phyloP scores from a whole-genome alignment of 2,329 filamentous ascomycete species.

The Coniochaeta sp. region DNA sequence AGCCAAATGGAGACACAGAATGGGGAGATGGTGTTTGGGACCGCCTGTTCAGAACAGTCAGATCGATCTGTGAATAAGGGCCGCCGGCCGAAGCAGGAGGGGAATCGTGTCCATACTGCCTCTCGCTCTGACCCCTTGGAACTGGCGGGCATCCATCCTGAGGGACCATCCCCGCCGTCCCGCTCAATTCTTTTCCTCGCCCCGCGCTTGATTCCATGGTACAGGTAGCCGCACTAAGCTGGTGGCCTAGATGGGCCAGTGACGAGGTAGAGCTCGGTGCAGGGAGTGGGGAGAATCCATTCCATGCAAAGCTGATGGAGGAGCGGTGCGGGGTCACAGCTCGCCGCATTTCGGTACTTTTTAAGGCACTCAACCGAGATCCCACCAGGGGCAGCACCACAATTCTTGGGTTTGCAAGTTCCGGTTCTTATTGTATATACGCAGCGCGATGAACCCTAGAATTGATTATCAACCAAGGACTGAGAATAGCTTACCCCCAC shows the following conservation, averaged over 20 bases:
- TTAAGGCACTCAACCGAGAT: not conserved
- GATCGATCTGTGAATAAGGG: not conserved
- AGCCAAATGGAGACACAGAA: not conserved
- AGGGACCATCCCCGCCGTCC: not conserved
- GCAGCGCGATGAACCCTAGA: no score
- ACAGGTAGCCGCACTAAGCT: not conserved
- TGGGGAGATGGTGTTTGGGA: not conserved
- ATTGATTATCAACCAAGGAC: no score
- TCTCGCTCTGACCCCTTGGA: not conserved
- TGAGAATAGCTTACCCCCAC: no score
- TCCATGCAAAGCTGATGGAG: not conserved
- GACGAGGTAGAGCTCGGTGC: not conserved
- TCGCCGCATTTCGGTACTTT: not conserved
- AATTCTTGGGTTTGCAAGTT: not conserved
- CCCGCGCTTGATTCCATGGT: not conserved
- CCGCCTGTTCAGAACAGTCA: not conserved
- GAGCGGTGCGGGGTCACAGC: not conserved
- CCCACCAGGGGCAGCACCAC: not conserved
- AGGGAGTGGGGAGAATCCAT: not conserved
- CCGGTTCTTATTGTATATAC: no score
- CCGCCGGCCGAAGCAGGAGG: not conserved
- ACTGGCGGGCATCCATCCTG: not conserved
- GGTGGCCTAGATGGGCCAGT: not conserved
- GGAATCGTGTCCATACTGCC: not conserved
- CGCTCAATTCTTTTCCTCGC: not conserved